Conservation (phyloP, 345 rosid genomes). For the Barbarea vulgaris region DNA sequence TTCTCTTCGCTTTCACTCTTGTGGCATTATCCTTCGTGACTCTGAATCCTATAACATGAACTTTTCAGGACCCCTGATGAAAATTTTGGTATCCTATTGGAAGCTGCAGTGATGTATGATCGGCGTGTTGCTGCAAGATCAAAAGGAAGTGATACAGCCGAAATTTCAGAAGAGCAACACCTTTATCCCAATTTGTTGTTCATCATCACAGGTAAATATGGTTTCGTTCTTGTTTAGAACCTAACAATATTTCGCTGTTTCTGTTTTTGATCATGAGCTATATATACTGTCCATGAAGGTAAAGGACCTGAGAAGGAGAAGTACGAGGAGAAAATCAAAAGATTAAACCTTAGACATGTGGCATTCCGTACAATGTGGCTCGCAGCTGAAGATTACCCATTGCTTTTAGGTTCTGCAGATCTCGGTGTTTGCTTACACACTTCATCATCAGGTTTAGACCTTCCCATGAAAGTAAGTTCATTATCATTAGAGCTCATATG, state of each 20-base stretch:
- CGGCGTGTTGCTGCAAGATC: conserved; percentile 86
- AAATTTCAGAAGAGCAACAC: conserved; percentile 53
- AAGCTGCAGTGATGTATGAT: conserved; percentile 97
- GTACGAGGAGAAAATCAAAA: conserved; percentile 82
- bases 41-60: conserved; percentile 16
- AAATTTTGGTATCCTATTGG: conserved; percentile 88
- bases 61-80: conserved; percentile 94
- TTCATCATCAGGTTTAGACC: conserved; percentile 96
- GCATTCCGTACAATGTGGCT: conserved; percentile 98
- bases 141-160: conserved; percentile 63
- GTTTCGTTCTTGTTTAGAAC: neutral
- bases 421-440: conserved; percentile 97
- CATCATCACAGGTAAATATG: conserved; percentile 74
- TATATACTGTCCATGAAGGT: conserved; percentile 49
- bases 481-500: conserved; percentile 12
- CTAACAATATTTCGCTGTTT: neutral
- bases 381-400: conserved; percentile 92
- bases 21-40: conserved; percentile 15
- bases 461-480: conserved; percentile 82
- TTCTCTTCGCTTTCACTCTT: conserved; percentile 26
- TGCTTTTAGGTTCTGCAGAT: conserved; percentile 94
- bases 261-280: conserved; percentile 2
- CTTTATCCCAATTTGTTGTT: conserved; percentile 78
- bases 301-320: conserved; percentile 93
- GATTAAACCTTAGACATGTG: conserved; percentile 73